Evolutionary conservation across 192 early-diverging fungal genomes (phyloP).

Genomic region (Coemansia sp.): DNA sequence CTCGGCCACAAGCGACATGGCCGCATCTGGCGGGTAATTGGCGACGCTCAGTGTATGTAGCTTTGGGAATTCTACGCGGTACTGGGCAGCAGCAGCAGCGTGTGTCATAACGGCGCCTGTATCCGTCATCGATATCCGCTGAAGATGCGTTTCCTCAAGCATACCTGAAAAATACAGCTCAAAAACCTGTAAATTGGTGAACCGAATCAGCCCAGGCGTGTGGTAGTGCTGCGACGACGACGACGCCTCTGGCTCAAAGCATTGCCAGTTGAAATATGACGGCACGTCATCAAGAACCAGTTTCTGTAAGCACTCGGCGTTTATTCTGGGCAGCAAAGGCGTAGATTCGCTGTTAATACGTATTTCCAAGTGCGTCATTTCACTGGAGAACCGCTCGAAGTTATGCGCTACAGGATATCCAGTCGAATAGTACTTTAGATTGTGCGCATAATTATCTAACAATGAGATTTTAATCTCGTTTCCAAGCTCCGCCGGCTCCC

Average conservation of each 20-base stretch:
- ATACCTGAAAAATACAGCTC: neutral
- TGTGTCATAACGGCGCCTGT: neutral
- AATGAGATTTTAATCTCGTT: neutral
- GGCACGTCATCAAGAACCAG: neutral
- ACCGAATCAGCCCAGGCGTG: neutral
- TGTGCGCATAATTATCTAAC: neutral
- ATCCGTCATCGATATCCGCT: neutral
- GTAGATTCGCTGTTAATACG: neutral
- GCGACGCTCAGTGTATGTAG: neutral
- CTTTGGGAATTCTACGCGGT: neutral
- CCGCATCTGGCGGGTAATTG: neutral
- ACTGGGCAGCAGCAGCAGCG: neutral
- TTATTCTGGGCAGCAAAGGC: neutral
- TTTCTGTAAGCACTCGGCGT: neutral
- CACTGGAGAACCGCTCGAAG: neutral
- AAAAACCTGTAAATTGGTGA: neutral
- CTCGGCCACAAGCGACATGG: constrained; percentile 3
- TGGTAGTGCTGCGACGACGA: neutral
- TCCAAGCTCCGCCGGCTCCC: neutral
- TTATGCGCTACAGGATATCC: neutral
- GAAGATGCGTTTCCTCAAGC: neutral
- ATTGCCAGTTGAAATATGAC: neutral
- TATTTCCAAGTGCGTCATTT: constrained; percentile 1
- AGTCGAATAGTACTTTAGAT: neutral
- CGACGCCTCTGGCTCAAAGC: neutral